phyloP scores from a whole-genome alignment of 2,329 filamentous ascomycete genomes.

The Rutstroemia sp. region DNA sequence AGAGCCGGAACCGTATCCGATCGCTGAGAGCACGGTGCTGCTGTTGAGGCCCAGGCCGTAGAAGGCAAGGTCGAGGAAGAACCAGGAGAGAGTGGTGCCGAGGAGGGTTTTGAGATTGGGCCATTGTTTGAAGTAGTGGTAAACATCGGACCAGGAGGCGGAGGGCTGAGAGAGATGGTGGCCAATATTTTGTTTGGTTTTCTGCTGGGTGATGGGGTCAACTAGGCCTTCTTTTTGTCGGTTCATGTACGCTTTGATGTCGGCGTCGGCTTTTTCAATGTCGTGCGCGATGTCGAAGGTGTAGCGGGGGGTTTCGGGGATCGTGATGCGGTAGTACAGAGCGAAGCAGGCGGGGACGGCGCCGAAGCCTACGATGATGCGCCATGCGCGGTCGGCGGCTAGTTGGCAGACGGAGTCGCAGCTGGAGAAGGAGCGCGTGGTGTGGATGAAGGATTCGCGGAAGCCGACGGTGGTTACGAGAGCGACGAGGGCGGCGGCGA shows the following conservation, averaged over 20 bases:
- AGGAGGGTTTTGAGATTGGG: slow-evolving; percentile 63
- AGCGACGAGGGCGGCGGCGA: slow-evolving; percentile 62
- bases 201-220: slow-evolving; percentile 41
- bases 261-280: slow-evolving; percentile 65
- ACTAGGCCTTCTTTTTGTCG: slow-evolving; percentile 41
- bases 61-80: slow-evolving; percentile 65
- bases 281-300: slow-evolving; percentile 75
- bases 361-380: slow-evolving; percentile 72
- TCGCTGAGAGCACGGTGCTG: slow-evolving; percentile 60
- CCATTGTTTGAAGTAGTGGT: slow-evolving; percentile 60
- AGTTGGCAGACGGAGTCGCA: slow-evolving; percentile 58
- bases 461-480: slow-evolving; percentile 62
- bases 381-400: slow-evolving; percentile 76
- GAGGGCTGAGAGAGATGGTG: slow-evolving; percentile 54
- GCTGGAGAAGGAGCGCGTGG: slow-evolving; percentile 35
- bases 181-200: slow-evolving; percentile 45
- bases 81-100: slow-evolving; percentile 75
- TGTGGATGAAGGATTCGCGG: slow-evolving; percentile 40
- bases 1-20: slow-evolving; percentile 59
- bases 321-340: slow-evolving; percentile 79
- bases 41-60: slow-evolving; percentile 73
- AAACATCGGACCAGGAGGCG: slow-evolving; percentile 63
- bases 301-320: slow-evolving; percentile 77
- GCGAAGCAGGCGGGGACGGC: slow-evolving; percentile 71
- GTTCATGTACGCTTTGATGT: slow-evolving; percentile 54